A percentile compares a stretch with the other conserved stretches of the same genome.
Evolutionary conservation across 495 filamentous ascomycete genomes (phyloP).

Genomic region (Parachaetomium inaequale): DNA sequence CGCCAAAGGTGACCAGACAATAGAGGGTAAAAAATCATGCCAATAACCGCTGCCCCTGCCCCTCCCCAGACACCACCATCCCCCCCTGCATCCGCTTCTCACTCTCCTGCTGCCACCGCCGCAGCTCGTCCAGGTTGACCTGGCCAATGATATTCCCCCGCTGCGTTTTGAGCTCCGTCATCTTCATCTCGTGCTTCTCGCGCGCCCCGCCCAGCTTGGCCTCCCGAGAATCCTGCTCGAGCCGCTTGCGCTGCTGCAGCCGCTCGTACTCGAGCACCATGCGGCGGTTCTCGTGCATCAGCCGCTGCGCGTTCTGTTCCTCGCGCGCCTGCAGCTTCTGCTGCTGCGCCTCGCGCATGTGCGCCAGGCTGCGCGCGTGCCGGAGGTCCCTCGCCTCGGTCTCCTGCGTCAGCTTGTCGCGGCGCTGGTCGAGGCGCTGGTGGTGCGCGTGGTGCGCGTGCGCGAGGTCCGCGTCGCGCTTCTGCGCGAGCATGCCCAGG

Average conservation of each 20-base stretch:
- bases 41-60: constrained; percentile 5
- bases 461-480: constrained; percentile 11
- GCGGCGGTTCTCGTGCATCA: constrained; percentile 12
- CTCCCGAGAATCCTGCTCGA: neutral
- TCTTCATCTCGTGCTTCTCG: constrained; percentile 20
- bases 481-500: constrained; percentile 20
- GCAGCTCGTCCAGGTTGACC: constrained; percentile 28
- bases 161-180: constrained; percentile 26
- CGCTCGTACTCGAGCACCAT: constrained; percentile 10
- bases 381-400: constrained; percentile 1
- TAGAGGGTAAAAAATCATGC: neutral
- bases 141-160: constrained; percentile 31
- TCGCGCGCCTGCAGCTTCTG: constrained; percentile 12
- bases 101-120: constrained; percentile 25
- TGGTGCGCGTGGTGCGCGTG: constrained; percentile 12
- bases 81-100: constrained; percentile 4
- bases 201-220: constrained; percentile 14
- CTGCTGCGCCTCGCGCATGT: constrained; percentile 13
- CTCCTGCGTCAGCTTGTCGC: neutral
- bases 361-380: constrained; percentile 14
- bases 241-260: neutral
- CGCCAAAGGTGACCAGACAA: too few species aligned
- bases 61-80: neutral
- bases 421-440: constrained; percentile 17
- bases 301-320: constrained; percentile 1